These are phyloP conservation scores for Arthrocladium fulminans DNA, from an alignment of 2,329 filamentous ascomycete species.

Conservation along the genomic window DNA sequence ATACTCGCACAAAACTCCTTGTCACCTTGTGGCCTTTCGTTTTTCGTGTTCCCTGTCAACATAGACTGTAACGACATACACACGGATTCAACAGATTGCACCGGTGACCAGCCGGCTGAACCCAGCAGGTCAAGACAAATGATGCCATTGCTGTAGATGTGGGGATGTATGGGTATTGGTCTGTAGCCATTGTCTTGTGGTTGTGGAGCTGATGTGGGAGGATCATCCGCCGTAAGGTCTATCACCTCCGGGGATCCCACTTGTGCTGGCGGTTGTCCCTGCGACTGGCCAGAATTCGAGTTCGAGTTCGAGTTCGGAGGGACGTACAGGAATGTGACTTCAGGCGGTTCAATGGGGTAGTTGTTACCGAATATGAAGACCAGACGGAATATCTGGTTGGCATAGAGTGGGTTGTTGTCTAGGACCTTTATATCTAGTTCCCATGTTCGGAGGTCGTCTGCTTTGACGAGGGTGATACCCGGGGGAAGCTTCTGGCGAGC, in stretches of 20 bases:
- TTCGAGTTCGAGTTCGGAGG: constrained; percentile 25
- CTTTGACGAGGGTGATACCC: constrained; percentile 68
- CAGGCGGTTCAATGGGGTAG: constrained; percentile 93
- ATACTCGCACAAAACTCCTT: constrained; percentile 64
- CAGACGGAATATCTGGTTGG: constrained; percentile 68
- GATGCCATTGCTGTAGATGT: constrained; percentile 97
- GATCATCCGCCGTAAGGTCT: constrained; percentile 7
- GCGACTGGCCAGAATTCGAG: constrained; percentile 5
- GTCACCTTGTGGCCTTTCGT: constrained; percentile 83
- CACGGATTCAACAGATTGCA: constrained; percentile 93
- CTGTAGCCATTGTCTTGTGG: constrained; percentile 31
- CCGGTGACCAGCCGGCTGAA: constrained; percentile 82
- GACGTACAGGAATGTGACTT: constrained; percentile 75
- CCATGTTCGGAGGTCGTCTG: constrained; percentile 84
- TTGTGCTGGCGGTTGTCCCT: background rate
- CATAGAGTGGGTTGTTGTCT: constrained; percentile 82
- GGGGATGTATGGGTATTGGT: constrained; percentile 83
- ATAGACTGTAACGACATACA: constrained; percentile 98
- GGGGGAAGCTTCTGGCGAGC: constrained; percentile 51
- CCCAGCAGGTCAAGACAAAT: constrained; percentile 94
- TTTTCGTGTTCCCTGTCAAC: constrained; percentile 88
- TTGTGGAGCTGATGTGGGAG: background rate
- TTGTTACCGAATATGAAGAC: constrained; percentile 75
- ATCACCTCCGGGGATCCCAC: background rate
- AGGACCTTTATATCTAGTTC: constrained; percentile 83